phyloP scores from a whole-genome alignment of 306 rosid genomes.

The Lithocarpus polystachyus region DNA sequence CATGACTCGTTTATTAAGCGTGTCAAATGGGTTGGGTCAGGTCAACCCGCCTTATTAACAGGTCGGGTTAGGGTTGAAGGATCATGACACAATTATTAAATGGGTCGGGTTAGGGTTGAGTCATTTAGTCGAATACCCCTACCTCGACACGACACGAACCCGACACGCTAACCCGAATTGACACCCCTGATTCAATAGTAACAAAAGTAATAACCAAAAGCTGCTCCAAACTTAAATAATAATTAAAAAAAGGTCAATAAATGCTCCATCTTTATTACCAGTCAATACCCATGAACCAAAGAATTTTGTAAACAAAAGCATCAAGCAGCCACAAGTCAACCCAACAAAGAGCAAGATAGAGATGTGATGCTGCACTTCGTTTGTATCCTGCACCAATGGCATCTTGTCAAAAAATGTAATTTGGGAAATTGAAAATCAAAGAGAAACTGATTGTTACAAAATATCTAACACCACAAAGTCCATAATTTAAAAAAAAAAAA shows the following conservation, averaged over 20 bases:
- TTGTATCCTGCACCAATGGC: conserved; percentile 57
- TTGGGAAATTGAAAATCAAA: background rate
- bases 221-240: background rate
- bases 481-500: background rate
- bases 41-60: too few relatives aligned
- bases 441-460: background rate
- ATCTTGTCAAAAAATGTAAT: conserved; percentile 13
- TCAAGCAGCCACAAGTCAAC: conserved; percentile 62
- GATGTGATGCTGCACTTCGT: conserved; percentile 78
- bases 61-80: too few relatives aligned
- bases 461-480: background rate
- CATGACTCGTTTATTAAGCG: too few relatives aligned
- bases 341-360: conserved; percentile 75
- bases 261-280: conserved; percentile 44
- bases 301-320: conserved; percentile 70
- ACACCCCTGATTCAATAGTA: too few relatives aligned
- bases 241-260: too few relatives aligned
- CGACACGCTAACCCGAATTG: too few relatives aligned
- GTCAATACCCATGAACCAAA: conserved; percentile 65
- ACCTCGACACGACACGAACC: too few relatives aligned
- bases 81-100: too few relatives aligned
- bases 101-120: too few relatives aligned
- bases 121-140: too few relatives aligned
- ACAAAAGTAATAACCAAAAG: background rate
- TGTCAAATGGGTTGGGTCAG: too few relatives aligned